phyloP scores from a whole-genome alignment of 768 basidiomycete genomes.

The Russula vinacea region DNA sequence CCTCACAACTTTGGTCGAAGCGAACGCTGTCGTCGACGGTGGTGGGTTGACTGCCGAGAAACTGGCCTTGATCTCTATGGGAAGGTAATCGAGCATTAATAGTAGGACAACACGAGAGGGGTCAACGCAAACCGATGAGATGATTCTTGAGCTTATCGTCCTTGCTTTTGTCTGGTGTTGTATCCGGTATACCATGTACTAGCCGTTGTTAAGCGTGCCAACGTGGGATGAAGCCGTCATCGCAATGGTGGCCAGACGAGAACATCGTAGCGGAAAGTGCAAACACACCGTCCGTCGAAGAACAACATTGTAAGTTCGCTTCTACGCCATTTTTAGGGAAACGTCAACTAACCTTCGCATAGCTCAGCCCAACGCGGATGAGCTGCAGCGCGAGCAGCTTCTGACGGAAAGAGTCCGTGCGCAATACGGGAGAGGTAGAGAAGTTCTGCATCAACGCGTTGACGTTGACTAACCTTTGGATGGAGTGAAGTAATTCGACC shows the following conservation, averaged over 20 bases:
- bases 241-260: background rate
- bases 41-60: conserved; percentile 10
- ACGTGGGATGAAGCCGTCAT: background rate
- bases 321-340: background rate
- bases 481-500: background rate
- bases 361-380: conserved; percentile 68
- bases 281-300: conserved; percentile 4
- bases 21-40: conserved; percentile 20
- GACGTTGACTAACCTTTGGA: conserved; percentile 60
- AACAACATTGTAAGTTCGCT: background rate
- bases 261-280: background rate
- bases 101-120: background rate
- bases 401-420: conserved; percentile 44
- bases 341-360: conserved; percentile 51
- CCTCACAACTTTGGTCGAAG: conserved; percentile 41
- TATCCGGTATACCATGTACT: conserved; percentile 61
- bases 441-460: conserved; percentile 77
- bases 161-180: conserved; percentile 34
- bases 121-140: conserved; percentile 51
- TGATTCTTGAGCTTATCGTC: conserved; percentile 54
- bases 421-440: conserved; percentile 73
- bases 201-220: background rate
- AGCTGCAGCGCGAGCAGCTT: conserved; percentile 43
- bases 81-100: background rate
- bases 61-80: conserved; percentile 30